Conservation (phyloP, 2,329 filamentous ascomycete genomes). For the Botryosphaeria dothidea region DNA sequence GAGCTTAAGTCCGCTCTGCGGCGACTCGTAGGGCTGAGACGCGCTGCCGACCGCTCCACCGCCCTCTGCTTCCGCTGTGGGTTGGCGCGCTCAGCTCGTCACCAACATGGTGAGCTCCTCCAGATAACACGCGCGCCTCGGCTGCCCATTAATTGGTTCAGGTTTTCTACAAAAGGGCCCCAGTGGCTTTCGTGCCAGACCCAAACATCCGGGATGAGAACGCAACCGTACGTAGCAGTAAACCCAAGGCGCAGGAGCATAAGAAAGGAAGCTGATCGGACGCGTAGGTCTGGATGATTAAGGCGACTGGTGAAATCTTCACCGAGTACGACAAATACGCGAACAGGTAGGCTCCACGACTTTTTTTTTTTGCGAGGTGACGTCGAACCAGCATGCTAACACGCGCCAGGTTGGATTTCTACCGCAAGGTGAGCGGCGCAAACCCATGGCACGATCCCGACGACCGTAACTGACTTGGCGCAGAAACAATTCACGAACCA, state of each 20-base stretch:
- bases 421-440: slow-evolving; percentile 71
- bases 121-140: background rate
- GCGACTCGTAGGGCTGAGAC: slow-evolving; percentile 19
- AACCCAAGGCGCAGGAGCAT: slow-evolving; percentile 13
- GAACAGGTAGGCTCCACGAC: slow-evolving; percentile 62
- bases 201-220: slow-evolving; percentile 77
- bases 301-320: slow-evolving; percentile 88
- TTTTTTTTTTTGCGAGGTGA: slow-evolving; percentile 22
- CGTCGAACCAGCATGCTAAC: background rate
- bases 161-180: slow-evolving; percentile 96
- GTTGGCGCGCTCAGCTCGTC: slow-evolving; percentile 8
- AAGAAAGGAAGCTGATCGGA: slow-evolving; percentile 28
- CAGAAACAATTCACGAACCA: slow-evolving; percentile 91
- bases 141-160: slow-evolving; percentile 45
- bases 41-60: slow-evolving; percentile 5
- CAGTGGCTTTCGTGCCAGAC: slow-evolving; percentile 76
- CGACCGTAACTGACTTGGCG: slow-evolving; percentile 14
- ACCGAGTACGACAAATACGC: slow-evolving; percentile 85
- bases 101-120: slow-evolving; percentile 35
- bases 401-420: slow-evolving; percentile 78
- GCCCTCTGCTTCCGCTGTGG: slow-evolving; percentile 1
- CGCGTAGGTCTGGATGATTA: slow-evolving; percentile 83
- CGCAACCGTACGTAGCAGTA: slow-evolving; percentile 65
- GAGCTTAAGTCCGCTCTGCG: slow-evolving; percentile 19
- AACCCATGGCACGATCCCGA: background rate